These are phyloP conservation scores for Cercospora sp. DNA, from an alignment of 2,329 filamentous ascomycete species.

Conservation along the genomic window DNA sequence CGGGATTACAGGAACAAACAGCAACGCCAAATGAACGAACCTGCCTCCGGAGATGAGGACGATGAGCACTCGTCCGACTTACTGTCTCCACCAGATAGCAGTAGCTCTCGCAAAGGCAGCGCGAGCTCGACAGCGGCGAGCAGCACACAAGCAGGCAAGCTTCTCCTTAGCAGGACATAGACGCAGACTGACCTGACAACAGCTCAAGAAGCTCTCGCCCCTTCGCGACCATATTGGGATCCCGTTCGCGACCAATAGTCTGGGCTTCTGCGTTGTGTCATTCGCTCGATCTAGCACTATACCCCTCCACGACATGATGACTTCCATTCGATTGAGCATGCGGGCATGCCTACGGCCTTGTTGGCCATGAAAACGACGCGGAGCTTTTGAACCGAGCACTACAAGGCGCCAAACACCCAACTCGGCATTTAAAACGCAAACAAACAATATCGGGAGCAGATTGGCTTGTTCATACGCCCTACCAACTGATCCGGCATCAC, in stretches of 20 bases:
- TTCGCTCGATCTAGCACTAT: neutral
- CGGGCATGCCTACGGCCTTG: neutral
- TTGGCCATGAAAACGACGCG: neutral
- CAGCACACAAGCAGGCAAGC: slow-evolving; percentile 10
- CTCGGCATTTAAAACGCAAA: neutral
- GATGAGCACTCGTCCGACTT: slow-evolving; percentile 7
- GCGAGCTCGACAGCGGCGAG: slow-evolving; percentile 3
- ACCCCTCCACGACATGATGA: neutral
- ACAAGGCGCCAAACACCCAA: neutral
- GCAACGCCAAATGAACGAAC: slow-evolving; percentile 18
- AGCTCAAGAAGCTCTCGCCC: neutral
- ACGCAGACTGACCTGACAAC: neutral
- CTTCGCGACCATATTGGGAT: slow-evolving; percentile 21
- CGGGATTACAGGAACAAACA: slow-evolving; percentile 43
- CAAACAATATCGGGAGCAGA: neutral
- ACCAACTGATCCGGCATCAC: neutral
- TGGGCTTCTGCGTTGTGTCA: neutral
- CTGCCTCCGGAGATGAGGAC: slow-evolving; percentile 4
- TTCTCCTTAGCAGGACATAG: neutral
- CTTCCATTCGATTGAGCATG: neutral
- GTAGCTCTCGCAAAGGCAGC: slow-evolving; percentile 11
- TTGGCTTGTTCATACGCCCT: neutral
- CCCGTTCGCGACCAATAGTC: slow-evolving; percentile 19
- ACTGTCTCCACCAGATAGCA: slow-evolving; percentile 1
- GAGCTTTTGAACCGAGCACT: neutral